Conservation (phyloP, 352 stramenopile genomes). For the Phytophthora nicotianae region DNA sequence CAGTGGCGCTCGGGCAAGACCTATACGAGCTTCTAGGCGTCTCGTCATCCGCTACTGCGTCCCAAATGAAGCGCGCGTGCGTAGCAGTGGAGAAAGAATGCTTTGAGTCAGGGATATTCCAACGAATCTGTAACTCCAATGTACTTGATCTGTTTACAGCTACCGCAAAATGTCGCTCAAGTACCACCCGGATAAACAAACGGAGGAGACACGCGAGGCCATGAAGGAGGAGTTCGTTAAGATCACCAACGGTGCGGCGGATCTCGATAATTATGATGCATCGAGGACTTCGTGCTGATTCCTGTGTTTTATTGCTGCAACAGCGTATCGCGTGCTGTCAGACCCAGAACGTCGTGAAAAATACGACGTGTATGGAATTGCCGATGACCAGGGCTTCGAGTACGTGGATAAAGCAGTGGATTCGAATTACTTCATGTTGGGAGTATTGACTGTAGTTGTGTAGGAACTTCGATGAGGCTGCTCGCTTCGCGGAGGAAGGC, state of each 20-base stretch:
- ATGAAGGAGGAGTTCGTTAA: slow-evolving; percentile 80
- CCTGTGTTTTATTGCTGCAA: neutral
- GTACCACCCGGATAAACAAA: slow-evolving; percentile 96
- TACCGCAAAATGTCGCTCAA: slow-evolving; percentile 94
- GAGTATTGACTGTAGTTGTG: slow-evolving; percentile 4
- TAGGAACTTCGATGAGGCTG: slow-evolving; percentile 82
- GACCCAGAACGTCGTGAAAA: slow-evolving; percentile 76
- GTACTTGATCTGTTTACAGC: slow-evolving; percentile 25
- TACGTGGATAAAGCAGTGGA: slow-evolving; percentile 31
- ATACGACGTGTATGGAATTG: slow-evolving; percentile 83
- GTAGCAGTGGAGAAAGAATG: slow-evolving; percentile 14
- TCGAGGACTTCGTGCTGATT: neutral
- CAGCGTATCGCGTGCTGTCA: slow-evolving; percentile 79
- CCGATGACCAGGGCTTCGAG: slow-evolving; percentile 78
- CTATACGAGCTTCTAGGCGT: slow-evolving; percentile 77
- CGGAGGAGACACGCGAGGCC: slow-evolving; percentile 56
- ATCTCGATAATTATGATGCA: neutral
- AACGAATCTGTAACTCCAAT: neutral
- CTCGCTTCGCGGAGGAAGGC: slow-evolving; percentile 66
- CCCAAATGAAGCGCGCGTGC: slow-evolving; percentile 79
- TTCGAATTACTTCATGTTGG: neutral
- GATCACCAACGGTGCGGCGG: slow-evolving; percentile 68
- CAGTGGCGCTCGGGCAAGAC: slow-evolving; percentile 52
- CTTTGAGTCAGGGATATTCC: neutral
- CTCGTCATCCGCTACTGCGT: slow-evolving; percentile 46